Evolutionary conservation across 805 yeast species (phyloP).

Genomic region (Phaffomyces antillensis): DNA sequence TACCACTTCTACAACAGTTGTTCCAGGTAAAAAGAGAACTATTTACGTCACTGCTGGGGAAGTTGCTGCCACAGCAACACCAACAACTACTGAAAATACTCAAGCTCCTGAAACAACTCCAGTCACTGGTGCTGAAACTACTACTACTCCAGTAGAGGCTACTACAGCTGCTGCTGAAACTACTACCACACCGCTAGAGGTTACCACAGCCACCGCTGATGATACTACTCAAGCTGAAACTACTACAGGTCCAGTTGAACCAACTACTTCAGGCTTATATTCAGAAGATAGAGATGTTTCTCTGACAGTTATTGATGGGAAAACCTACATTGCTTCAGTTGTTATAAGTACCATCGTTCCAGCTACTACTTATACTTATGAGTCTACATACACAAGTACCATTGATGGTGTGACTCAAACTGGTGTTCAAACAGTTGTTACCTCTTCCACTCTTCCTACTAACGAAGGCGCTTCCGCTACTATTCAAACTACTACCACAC

Average conservation of each 20-base stretch:
- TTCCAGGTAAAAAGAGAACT: constrained; percentile 19
- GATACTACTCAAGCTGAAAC: not conserved
- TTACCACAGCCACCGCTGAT: constrained; percentile 1
- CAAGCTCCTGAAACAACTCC: not conserved
- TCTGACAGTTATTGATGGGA: constrained; percentile 19
- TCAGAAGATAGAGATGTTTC: too few relatives aligned
- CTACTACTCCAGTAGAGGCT: not conserved
- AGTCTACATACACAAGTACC: constrained; percentile 16
- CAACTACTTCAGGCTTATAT: too few relatives aligned
- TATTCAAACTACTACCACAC: constrained; percentile 10
- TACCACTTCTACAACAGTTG: constrained; percentile 16
- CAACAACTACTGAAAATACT: not conserved
- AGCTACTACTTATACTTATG: constrained; percentile 12
- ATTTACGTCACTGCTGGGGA: constrained; percentile 21
- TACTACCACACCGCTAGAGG: not conserved
- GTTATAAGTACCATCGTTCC: constrained; percentile 21
- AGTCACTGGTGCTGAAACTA: not conserved
- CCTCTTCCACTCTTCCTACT: constrained; percentile 5
- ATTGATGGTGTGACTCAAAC: constrained; percentile 14
- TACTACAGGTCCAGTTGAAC: not conserved
- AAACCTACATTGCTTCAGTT: constrained; percentile 20
- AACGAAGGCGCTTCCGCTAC: constrained; percentile 2
- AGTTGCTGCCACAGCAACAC: constrained; percentile 1
- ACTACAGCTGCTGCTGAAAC: not conserved
- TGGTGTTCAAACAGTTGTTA: constrained; percentile 13